Evolutionary conservation across 1,139 yeast genomes (phyloP), one percentile per base, ranked within the genome.

Genomic region (Kodamaea anthophila): DNA sequence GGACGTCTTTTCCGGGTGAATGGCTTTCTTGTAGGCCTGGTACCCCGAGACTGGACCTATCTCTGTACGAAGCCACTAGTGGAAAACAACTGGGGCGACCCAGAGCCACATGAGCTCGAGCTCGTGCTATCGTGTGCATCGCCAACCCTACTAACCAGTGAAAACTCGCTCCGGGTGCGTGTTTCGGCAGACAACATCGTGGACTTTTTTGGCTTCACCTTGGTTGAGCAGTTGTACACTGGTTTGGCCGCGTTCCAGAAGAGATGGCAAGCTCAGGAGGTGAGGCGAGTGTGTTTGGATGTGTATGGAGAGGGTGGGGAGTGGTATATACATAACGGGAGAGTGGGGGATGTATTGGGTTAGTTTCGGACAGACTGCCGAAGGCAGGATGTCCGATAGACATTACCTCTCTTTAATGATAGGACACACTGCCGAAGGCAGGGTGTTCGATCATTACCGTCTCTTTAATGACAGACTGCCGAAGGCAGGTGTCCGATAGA

Each of bases 21-120:
- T n/a, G n/a, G n/a, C 3, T 41, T 33, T 18, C 28, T 56, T 1
- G 45, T 42, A 1, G 58, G 47, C 1, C 34, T 42, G 4, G 35
- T 42, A 5, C 64, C 65, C 1, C 29, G 32, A 5, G 56, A 55
- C 30, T 41, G 50, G 39, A 32, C 45, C 4, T 48, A 49, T 11
- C 31, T 51, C 2, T 55, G 60, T 32, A 43, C 47, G n/a, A 58
- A 58, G 29, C 29, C 42, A 7, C 58, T 47, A 35, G 38, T 37
- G 35, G 24, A 12, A 15, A 23, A 13, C 24, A 11, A 7, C 9
- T 29, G 43, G 5, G 31, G 48, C 3, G 65, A 58, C 37, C 65
- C 64, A 2, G 30, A 21, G 4, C 24, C 44, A 13, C 38, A 53
- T 21, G 46, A 40, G 3, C 24, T 58, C 6, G 58, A 55, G 30